Conservation (phyloP, 805 yeast genomes). For the Barnettozyma pratensis region DNA sequence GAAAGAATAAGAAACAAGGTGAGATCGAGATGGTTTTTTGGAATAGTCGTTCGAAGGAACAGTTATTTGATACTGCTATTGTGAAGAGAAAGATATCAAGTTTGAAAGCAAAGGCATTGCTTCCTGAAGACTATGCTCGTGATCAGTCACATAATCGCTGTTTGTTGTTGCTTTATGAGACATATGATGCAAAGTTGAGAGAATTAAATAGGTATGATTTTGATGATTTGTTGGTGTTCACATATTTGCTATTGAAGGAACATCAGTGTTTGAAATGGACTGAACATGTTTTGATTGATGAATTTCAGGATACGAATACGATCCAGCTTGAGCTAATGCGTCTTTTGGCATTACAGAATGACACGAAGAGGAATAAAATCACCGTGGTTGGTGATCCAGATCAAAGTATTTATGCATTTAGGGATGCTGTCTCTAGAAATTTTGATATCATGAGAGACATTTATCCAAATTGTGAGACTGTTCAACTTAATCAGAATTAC, state of each 20-base stretch:
- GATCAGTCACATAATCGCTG: constrained; percentile 27
- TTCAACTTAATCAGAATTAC: constrained; percentile 64
- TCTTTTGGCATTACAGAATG: constrained; percentile 39
- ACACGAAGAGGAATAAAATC: constrained; percentile 43
- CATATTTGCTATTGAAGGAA: constrained; percentile 42
- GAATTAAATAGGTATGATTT: constrained; percentile 57
- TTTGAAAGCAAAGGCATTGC: constrained; percentile 48
- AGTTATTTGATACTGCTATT: constrained; percentile 9
- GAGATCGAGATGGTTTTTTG: not conserved
- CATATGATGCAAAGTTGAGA: constrained; percentile 46
- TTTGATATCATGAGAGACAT: constrained; percentile 49
- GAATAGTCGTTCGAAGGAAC: not conserved
- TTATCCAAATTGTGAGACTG: constrained; percentile 30
- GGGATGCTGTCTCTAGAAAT: constrained; percentile 71
- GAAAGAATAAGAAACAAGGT: not conserved
- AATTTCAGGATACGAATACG: constrained; percentile 86
- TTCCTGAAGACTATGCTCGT: constrained; percentile 35
- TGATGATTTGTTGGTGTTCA: constrained; percentile 69
- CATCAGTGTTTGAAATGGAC: constrained; percentile 26
- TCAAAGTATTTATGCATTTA: constrained; percentile 86
- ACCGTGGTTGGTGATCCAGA: constrained; percentile 97
- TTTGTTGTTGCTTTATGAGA: constrained; percentile 38
- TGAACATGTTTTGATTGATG: constrained; percentile 82
- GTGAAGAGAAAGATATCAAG: constrained; percentile 37
- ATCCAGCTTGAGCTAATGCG: constrained; percentile 70